Conservation (phyloP, 2,329 filamentous ascomycete genomes). For the Exophiala xenobiotica region DNA sequence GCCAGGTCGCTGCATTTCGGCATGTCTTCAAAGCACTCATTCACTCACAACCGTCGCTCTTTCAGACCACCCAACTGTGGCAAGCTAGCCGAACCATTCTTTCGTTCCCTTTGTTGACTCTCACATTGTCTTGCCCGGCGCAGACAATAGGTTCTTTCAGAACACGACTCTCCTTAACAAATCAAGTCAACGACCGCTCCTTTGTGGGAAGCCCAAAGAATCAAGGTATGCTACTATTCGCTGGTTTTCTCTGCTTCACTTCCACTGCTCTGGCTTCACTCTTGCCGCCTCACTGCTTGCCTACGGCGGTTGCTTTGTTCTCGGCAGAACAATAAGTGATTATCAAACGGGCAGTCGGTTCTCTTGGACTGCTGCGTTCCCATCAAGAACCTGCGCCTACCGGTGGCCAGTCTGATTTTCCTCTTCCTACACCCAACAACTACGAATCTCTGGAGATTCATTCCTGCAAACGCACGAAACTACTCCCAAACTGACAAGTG, state of each 20-base stretch:
- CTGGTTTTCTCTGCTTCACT: neutral
- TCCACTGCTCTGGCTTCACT: neutral
- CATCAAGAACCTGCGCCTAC: neutral
- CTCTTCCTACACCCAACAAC: neutral
- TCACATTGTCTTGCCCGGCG: slow-evolving; percentile 27
- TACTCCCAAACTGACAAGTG: slow-evolving; percentile 13
- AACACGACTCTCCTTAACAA: slow-evolving; percentile 1
- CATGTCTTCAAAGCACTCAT: slow-evolving; percentile 7
- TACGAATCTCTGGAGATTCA: too few species aligned
- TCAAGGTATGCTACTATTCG: slow-evolving; percentile 5
- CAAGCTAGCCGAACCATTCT: slow-evolving; percentile 12
- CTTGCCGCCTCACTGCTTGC: neutral
- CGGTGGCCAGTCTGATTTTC: neutral
- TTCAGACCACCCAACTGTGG: slow-evolving; percentile 12
- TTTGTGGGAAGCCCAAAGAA: slow-evolving; percentile 1
- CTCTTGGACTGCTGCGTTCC: neutral
- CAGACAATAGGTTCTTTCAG: slow-evolving; percentile 27
- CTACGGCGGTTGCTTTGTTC: slow-evolving; percentile 20
- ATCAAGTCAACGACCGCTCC: slow-evolving; percentile 21
- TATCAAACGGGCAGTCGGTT: slow-evolving; percentile 3
- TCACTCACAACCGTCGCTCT: slow-evolving; percentile 11
- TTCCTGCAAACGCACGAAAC: too few species aligned
- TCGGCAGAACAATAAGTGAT: neutral
- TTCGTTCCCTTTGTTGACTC: slow-evolving; percentile 24
- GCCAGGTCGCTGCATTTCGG: slow-evolving; percentile 4